Base-by-base conservation (phyloP, 305 asterid species). In the Lippia alba region DNA sequence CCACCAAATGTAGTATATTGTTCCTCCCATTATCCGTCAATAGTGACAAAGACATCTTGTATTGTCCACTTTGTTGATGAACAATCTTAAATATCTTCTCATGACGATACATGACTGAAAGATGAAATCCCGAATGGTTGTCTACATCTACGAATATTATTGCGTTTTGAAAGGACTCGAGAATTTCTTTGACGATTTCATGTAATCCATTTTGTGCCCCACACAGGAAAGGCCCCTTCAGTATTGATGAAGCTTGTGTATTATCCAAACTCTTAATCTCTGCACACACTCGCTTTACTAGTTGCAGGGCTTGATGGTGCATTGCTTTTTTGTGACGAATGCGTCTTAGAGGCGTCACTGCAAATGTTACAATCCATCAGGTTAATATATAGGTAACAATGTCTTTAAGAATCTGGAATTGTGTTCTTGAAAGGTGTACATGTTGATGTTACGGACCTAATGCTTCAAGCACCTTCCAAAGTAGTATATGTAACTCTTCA, bases 151-250 rank as follows among this genome's bases (percentile, higher is more conserved):
- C 59, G 20, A 74, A 69, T 9, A 48, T 60, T 63, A 48, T 64
- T 18, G 84, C 81, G 8, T 61, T 61, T 15, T 77, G 84, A 70
- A 76, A 80, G n/a, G 79, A 80, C 34, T 76, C 75, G 65, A 73
- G 62, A 40, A 80, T 80, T 55, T 80, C 84, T 53, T 66, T 62
- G 63, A 80, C 84, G n/a, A 80, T 70, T 59, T 76, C 84, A 39
- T 67, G 67, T 17, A 76, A 70, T 11, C 84, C 84, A 8, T 61
- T 64, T 11, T 32, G 72, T 39, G 79, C 79, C 33, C 77, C 81
- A 9, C 19, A 17, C 50, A 80, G 56, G 54, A 80, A 61, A 1
- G 84, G 75, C 33, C 34, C 57, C 19, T 16, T 53, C n/a, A 76
- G 74, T 36, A 80, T 66, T 3, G 73, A 49, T 32, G 68, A 40